Base-by-base conservation (phyloP, 495 filamentous ascomycete genomes). In the Aspergillus biplanus region DNA sequence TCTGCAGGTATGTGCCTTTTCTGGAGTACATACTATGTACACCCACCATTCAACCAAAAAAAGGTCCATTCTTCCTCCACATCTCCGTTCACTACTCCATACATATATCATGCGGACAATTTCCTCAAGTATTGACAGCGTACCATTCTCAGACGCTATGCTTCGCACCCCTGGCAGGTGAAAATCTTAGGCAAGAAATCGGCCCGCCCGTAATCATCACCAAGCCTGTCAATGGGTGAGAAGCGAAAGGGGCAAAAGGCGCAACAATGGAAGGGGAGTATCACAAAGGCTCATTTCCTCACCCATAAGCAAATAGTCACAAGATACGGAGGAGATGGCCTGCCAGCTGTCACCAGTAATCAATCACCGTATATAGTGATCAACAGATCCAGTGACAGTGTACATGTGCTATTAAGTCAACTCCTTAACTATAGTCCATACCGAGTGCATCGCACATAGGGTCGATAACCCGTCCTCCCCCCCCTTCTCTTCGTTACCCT, bases 281-380 rank as follows among this genome's bases (percentile, higher is more conserved):
- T 66, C 68, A 65, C 63, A 59, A 53, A 55, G 39, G 52, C 39
- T 58, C 42, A 37, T 56, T 61, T 31, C 47, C 55, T 27, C 58
- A 18, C 39, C 33, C 44, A 44, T 58, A 34, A 61, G 33, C n/a
- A n/a, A 32, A 59, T 35, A 65, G 63, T 71, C 69, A 71, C 69
- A 68, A 71, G 69, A 27, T 27, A 27, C 21, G 21, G 21, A 27
- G 62, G 37, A 58, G 31, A 32, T 56, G 42, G 33, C n/a, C 48
- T 62, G 69, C 69, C 69, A 71, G 69, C 57, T 71, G 69, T 71
- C 69, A 67, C 61, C 62, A 64, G 56, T 66, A 61, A 61, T 62
- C 44, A 21, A 57, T 34, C 56, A 47, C 50, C 56, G 37, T 49
- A 59, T 27, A 44, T 49, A 54, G 56, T 32, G 48, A 61, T 62